Base-by-base conservation (phyloP, 2,329 filamentous ascomycete genomes). In the Arthroderma sp. region DNA sequence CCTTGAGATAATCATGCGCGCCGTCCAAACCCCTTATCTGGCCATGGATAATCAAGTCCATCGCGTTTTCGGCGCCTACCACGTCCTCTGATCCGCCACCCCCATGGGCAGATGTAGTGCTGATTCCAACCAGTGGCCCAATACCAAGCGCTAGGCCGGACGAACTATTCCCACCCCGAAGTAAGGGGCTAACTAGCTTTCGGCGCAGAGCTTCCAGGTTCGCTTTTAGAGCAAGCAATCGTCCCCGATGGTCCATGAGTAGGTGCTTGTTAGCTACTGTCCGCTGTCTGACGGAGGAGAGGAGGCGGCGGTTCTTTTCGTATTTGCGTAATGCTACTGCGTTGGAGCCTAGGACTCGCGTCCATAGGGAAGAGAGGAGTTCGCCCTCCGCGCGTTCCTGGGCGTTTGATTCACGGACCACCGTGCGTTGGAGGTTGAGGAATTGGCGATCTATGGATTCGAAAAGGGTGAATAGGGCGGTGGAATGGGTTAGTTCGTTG, bases 361-460 rank as follows among this genome's bases (percentile, higher is more conserved):
- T 87, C 91, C 91, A 97, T 7, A 96, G 80, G 2, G 84, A 86
- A 1, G 85, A 85, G 44, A 96, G 83, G 65, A 93, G 80, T 66
- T 95, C 89, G 61, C 83, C 84, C 68, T 94, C 87, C 31, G 84
- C 77, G 43, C 85, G 84, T 61, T 95, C 88, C 68, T 96, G 89
- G 4, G 81, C 81, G 61, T 87, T 85, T 19, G 85, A 83, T 73
- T 96, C 91, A 65, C 89, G 87, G 57, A 88, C 85, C 8, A 95
- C 90, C 4, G 84, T 87, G 60, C 90, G 85, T 61, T 88, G 88
- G 0, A 96, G 79, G 69, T 93, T 94, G 61, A 90, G 80, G 72
- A 96, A 95, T 69, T 95, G 89, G 56, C 84, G 81, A 73, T 97
- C 91, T 64, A 96, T 90, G 59, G 84, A 82, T 69, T 95, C 90